phyloP scores from a whole-genome alignment of 768 basidiomycete species.

The Mycena haematopus region DNA sequence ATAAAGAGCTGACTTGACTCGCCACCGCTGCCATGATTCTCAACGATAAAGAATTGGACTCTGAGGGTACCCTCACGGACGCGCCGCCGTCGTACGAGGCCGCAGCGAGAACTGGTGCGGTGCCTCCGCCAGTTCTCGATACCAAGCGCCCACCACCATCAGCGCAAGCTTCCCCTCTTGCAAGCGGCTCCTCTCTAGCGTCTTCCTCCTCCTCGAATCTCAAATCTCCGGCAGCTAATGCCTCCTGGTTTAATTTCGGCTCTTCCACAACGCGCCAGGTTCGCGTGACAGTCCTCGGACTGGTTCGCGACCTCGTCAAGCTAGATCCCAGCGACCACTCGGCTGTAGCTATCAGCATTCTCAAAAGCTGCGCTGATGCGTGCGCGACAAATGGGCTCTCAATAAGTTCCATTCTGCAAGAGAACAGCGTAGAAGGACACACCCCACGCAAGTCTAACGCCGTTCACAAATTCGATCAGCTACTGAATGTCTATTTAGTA shows the following conservation, averaged over 20 bases:
- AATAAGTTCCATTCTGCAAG: slow-evolving; percentile 51
- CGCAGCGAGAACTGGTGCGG: slow-evolving; percentile 6
- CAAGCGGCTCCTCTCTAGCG: slow-evolving; percentile 8
- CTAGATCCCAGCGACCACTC: slow-evolving; percentile 25
- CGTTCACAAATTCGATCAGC: not conserved
- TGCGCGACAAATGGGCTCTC: slow-evolving; percentile 47
- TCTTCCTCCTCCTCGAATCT: slow-evolving; percentile 14
- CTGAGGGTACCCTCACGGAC: not conserved
- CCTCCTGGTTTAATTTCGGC: slow-evolving; percentile 26
- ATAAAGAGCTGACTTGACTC: slow-evolving; percentile 1
- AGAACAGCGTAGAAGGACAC: slow-evolving; percentile 52
- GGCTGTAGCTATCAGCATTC: slow-evolving; percentile 34
- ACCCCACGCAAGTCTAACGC: slow-evolving; percentile 35
- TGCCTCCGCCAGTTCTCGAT: not conserved
- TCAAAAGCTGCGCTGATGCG: slow-evolving; percentile 54
- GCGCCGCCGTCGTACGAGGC: slow-evolving; percentile 28
- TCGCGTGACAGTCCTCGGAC: slow-evolving; percentile 43
- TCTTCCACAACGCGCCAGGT: slow-evolving; percentile 39
- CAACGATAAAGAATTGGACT: slow-evolving; percentile 6
- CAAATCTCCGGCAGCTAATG: slow-evolving; percentile 6
- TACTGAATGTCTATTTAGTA: slow-evolving; percentile 28
- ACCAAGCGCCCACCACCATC: slow-evolving; percentile 15
- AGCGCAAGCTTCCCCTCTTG: not conserved
- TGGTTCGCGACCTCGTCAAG: slow-evolving; percentile 48
- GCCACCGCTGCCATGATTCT: slow-evolving; percentile 14